Percentiles rank a stretch among this genome's conserved stretches.
These are phyloP conservation scores for Sphaerulina populicola DNA, from an alignment of 2,329 filamentous ascomycete genomes.

Conservation along the genomic window DNA sequence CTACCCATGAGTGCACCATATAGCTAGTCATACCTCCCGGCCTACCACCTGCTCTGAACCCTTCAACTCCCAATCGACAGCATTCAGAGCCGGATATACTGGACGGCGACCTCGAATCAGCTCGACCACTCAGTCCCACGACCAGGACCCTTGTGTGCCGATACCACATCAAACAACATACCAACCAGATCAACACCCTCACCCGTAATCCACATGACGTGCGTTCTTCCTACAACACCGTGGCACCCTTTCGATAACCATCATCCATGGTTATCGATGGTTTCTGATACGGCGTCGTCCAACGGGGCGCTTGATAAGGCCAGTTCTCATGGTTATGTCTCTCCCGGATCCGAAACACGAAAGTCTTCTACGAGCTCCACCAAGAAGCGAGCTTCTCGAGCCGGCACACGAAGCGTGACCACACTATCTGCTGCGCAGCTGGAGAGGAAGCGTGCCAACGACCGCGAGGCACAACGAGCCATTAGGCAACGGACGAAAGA, in stretches of 20 bases:
- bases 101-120: constrained; percentile 13
- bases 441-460: constrained; percentile 53
- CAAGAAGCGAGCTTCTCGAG: constrained; percentile 46
- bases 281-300: constrained; percentile 21
- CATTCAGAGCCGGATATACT: constrained; percentile 18
- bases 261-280: constrained; percentile 30
- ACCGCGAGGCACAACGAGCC: constrained; percentile 52
- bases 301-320: constrained; percentile 21
- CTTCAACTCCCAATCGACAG: constrained; percentile 1
- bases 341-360: constrained; percentile 26
- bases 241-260: constrained; percentile 27
- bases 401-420: constrained; percentile 50
- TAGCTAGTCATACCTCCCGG: constrained; percentile 12
- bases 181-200: constrained; percentile 3
- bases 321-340: constrained; percentile 26
- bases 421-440: constrained; percentile 51
- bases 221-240: constrained; percentile 25
- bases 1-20: constrained; percentile 12
- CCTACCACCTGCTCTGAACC: constrained; percentile 1
- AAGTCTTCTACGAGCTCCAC: constrained; percentile 27
- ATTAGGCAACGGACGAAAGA: constrained; percentile 53
- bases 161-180: background rate
- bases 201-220: constrained; percentile 25
- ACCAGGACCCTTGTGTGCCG: background rate
- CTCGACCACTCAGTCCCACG: background rate